These are phyloP conservation scores for Lophium mytilinum DNA, from an alignment of 495 filamentous ascomycete species.

Conservation along the genomic window DNA sequence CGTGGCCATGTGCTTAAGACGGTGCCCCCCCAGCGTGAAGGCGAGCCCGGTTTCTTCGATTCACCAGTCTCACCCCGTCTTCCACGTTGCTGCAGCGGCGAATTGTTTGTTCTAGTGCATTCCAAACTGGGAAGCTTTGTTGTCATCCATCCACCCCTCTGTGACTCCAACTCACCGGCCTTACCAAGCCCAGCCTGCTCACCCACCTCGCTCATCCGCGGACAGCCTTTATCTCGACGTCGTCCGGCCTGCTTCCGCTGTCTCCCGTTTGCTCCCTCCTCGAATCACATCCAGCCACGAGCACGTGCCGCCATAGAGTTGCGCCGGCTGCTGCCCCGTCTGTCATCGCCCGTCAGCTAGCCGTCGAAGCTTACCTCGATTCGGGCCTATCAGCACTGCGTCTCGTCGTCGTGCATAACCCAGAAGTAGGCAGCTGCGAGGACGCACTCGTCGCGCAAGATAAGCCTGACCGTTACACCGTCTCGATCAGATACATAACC, in stretches of 20 bases:
- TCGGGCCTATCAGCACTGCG: background rate
- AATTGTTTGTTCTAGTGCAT: background rate
- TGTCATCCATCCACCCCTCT: background rate
- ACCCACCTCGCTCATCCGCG: background rate
- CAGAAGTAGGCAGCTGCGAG: too few relatives aligned
- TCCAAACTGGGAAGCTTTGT: background rate
- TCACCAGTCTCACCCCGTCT: too few relatives aligned
- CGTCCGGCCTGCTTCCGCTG: too few relatives aligned
- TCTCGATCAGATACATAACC: background rate
- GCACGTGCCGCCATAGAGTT: background rate
- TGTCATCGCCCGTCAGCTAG: background rate
- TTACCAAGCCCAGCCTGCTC: background rate
- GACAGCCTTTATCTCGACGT: too few relatives aligned
- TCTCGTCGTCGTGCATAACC: background rate
- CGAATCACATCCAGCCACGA: background rate
- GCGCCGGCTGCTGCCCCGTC: background rate
- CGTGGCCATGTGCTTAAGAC: background rate
- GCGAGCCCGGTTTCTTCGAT: too few relatives aligned
- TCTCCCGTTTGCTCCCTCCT: background rate
- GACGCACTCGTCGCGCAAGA: background rate
- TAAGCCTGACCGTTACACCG: background rate
- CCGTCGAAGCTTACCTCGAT: background rate
- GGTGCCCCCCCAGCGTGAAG: too few relatives aligned
- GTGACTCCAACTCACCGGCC: background rate
- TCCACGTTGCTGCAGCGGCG: background rate